Evolutionary conservation across 108 stramenopile genomes (phyloP), one percentile per base, ranked within the genome.

Genomic region (Mayamaea pseudoterrestris): DNA sequence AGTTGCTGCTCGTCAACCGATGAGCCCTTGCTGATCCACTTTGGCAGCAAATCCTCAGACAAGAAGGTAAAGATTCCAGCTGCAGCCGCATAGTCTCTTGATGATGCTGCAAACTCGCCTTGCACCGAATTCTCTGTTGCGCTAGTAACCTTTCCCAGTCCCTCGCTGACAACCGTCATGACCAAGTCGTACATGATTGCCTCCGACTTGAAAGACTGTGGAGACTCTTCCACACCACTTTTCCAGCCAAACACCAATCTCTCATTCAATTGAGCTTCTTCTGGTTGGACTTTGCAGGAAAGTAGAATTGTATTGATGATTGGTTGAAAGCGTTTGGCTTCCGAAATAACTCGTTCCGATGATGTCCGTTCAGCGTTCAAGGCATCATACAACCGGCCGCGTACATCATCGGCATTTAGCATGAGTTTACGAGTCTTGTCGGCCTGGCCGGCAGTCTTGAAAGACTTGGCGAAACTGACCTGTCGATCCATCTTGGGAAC

Each of bases 131-230:
- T 41, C 39, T 86, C 86, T 28, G 81, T 83, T n/a, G 76, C 92
- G n/a, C 66, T 44, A 31, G 74, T 69, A 8, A 80, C 78, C 35
- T 75, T 73, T 8, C 76, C 80, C 35, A 90, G 47, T 3, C 76
- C 84, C 29, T 76, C 69, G n/a, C 69, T 66, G 17, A 68, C 60
- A 20, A 88, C 64, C 35, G 74, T 66, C 60, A 93, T 78, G 7
- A 66, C 69, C 18, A 93, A 36, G 53, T 93, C 91, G 50, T 73
- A 89, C 92, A 93, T 89, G 32, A 93, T 66, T 0, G 92, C 92
- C 53, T 93, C 86, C 13, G 79, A 76, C 23, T 66, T 67, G 56
- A 75, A 86, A 25, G 50, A 64, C 14, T 52, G 39, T 8, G 50
- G 32, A 14, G 53, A 26, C 36, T 50, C 61, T 68, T 91, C 90